These are phyloP conservation scores for Cubamyces lactineus DNA, from an alignment of 768 basidiomycete species.

Conservation along the genomic window DNA sequence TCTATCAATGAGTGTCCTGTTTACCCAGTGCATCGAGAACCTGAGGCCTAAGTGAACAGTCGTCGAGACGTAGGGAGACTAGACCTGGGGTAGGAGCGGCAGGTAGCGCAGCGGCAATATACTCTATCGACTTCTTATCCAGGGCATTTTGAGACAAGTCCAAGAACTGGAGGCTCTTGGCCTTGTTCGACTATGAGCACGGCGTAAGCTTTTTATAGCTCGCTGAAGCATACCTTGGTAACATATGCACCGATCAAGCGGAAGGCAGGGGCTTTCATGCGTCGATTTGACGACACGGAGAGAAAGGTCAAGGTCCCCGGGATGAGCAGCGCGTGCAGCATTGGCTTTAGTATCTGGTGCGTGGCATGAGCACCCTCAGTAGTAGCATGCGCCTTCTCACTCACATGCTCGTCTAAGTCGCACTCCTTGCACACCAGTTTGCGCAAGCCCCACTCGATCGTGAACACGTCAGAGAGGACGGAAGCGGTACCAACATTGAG, in stretches of 20 bases:
- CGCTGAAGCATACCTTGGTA: constrained; percentile 52
- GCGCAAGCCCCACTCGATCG: constrained; percentile 90
- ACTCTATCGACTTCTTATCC: constrained; percentile 86
- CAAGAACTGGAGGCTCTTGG: constrained; percentile 78
- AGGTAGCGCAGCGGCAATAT: constrained; percentile 72
- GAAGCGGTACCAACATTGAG: constrained; percentile 71
- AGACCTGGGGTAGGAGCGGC: constrained; percentile 56
- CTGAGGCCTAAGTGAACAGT: constrained; percentile 74
- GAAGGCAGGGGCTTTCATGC: constrained; percentile 77
- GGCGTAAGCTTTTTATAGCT: too few relatives aligned
- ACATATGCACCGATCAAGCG: constrained; percentile 80
- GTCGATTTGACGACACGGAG: constrained; percentile 84
- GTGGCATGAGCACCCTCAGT: constrained; percentile 4
- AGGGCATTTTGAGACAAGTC: constrained; percentile 86
- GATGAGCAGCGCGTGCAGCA: constrained; percentile 88
- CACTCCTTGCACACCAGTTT: constrained; percentile 88
- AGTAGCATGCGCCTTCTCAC: constrained; percentile 26
- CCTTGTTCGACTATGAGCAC: constrained; percentile 43
- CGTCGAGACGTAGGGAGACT: constrained; percentile 84
- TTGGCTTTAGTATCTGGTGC: constrained; percentile 77
- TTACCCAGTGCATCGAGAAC: constrained; percentile 81
- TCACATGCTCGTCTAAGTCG: constrained; percentile 80
- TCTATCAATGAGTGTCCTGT: too few relatives aligned
- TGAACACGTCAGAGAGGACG: constrained; percentile 88
- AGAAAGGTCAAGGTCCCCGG: constrained; percentile 79